Base-by-base conservation (phyloP, 2,329 filamentous ascomycete genomes). In the Fusarium verticillioides region DNA sequence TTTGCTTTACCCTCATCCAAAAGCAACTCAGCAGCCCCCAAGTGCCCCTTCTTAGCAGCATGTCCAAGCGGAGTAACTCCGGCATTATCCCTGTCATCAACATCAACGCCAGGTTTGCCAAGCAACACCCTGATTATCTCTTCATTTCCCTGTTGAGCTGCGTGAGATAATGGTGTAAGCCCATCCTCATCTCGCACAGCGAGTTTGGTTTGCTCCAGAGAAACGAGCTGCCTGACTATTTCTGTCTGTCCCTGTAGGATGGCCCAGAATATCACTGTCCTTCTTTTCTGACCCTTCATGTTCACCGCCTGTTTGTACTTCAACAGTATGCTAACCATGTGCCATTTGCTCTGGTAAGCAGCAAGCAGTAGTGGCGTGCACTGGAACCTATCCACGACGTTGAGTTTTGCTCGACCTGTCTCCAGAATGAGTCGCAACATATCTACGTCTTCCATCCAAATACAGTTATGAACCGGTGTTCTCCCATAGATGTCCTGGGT, bases 221-320 rank as follows among this genome's bases (percentile, higher is more conserved):
- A 26, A 12, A 44, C 18, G 7, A 44, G 3, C 16, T 5, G 16
- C n/a, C 42, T 26, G 10, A 12, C 16, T 26, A 26, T 9, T 2
- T 9, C 42, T 44, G n/a, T 0, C 11, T 26, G n/a, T 5, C 42
- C 2, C 1, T 44, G 16, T 9, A 44, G 23, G 7, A 26, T 44
- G 0, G 42, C 16, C 42, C n/a, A 44, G 16, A 18, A 0, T 2
- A 44, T 10, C 3, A 4, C 10, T 44, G 42, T 12, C 42, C 7
- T 44, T 26, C 42, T 5, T 5, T 44, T 2, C 16, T 5, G 42
- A 12, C 18, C 42, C 42, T 44, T 44, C 42, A 26, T 44, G n/a
- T 44, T 44, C 2, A 44, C 4, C 10, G n/a, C n/a, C 3, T 44
- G 16, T 18, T 44, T 5, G 7, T 44, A 44, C 0, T 44, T 5